A percentile compares a stretch with the other conserved stretches of the same genome.
These are phyloP conservation scores for Botryosphaeria dothidea DNA, from an alignment of 2,329 filamentous ascomycete genomes.

Conservation along the genomic window DNA sequence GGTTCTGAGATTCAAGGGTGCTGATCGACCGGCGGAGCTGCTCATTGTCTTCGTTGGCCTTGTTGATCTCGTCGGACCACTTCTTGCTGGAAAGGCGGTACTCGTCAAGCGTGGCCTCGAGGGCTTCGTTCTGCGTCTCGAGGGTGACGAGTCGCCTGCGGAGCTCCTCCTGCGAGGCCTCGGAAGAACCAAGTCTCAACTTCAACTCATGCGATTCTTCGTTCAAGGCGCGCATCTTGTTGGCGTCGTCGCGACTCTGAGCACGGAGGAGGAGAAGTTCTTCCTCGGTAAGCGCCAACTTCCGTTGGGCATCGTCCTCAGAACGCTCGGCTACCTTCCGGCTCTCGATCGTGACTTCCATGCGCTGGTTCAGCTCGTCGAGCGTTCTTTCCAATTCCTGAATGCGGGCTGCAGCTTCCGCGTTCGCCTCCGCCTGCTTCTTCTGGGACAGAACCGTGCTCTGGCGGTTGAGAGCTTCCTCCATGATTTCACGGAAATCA, in stretches of 20 bases:
- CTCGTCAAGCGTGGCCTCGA: constrained; percentile 64
- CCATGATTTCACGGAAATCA: constrained; percentile 39
- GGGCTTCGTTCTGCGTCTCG: constrained; percentile 56
- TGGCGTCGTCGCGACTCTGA: constrained; percentile 43
- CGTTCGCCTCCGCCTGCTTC: constrained; percentile 31
- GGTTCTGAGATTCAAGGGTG: constrained; percentile 73
- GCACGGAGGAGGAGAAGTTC: constrained; percentile 49
- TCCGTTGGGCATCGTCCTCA: constrained; percentile 44
- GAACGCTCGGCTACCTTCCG: constrained; percentile 45
- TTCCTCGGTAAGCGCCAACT: constrained; percentile 52
- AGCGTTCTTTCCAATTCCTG: constrained; percentile 37
- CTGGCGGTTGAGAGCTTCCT: constrained; percentile 39
- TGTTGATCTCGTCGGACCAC: constrained; percentile 60
- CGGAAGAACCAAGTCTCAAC: constrained; percentile 35
- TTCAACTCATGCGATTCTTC: constrained; percentile 44
- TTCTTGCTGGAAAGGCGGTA: constrained; percentile 62
- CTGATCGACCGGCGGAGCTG: constrained; percentile 73
- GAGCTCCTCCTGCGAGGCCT: constrained; percentile 23
- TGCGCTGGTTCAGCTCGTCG: constrained; percentile 33
- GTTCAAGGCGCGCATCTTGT: constrained; percentile 43
- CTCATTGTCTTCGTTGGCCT: constrained; percentile 58
- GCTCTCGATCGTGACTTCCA: constrained; percentile 44
- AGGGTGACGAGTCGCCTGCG: constrained; percentile 16
- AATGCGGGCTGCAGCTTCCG: constrained; percentile 36
- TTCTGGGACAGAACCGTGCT: constrained; percentile 31